phyloP scores from a whole-genome alignment of 352 stramenopile genomes.

The Phytophthora ohioensis region DNA sequence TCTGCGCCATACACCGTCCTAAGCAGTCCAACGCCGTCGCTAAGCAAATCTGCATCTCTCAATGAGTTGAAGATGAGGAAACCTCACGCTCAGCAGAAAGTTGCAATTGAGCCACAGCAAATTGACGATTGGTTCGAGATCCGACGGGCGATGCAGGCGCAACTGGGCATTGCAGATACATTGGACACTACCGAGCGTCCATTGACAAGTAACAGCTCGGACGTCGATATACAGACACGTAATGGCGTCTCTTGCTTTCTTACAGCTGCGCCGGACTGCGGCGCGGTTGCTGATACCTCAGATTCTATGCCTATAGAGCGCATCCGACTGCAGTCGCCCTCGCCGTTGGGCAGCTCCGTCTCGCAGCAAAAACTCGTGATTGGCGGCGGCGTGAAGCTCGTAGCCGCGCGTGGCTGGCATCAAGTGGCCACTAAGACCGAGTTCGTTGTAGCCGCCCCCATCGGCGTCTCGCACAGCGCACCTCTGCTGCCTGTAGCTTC shows the following conservation, averaged over 20 bases:
- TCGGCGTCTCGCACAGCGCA: slow-evolving; percentile 15
- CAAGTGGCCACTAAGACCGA: slow-evolving; percentile 59
- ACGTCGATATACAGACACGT: neutral
- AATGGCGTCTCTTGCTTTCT: slow-evolving; percentile 37
- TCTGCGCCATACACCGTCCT: slow-evolving; percentile 31
- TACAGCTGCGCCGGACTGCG: slow-evolving; percentile 16
- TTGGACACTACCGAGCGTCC: slow-evolving; percentile 3
- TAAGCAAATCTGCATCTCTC: slow-evolving; percentile 16
- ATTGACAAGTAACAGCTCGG: slow-evolving; percentile 7
- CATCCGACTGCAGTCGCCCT: slow-evolving; percentile 6
- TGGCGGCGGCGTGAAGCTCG: slow-evolving; percentile 3
- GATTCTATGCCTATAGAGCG: neutral
- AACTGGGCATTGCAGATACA: slow-evolving; percentile 34
- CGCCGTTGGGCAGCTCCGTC: neutral
- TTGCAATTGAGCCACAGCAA: slow-evolving; percentile 1
- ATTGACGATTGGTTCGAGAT: slow-evolving; percentile 49
- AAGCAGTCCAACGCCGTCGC: neutral
- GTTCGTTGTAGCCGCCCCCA: slow-evolving; percentile 40
- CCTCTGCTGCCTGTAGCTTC: neutral
- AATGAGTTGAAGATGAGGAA: slow-evolving; percentile 26
- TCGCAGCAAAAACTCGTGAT: slow-evolving; percentile 7
- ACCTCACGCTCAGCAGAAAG: slow-evolving; percentile 9
- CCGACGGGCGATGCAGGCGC: slow-evolving; percentile 40
- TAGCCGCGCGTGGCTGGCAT: slow-evolving; percentile 41
- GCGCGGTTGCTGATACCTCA: neutral